phyloP scores from a whole-genome alignment of 495 filamentous ascomycete species.

The Aspergillus indologenus region DNA sequence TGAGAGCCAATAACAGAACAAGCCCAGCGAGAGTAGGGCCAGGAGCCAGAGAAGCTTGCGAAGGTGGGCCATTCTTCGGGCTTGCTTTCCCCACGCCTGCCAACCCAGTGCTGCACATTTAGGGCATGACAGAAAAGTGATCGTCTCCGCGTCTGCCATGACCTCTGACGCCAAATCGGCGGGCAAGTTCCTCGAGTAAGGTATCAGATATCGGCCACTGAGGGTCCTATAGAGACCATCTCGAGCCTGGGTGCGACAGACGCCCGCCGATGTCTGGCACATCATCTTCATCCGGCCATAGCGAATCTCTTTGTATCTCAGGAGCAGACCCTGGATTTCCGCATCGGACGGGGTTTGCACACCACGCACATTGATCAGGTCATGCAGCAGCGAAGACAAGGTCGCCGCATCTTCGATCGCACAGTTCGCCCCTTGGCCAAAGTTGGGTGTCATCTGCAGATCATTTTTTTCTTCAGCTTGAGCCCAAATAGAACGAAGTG shows the following conservation, averaged over 20 bases:
- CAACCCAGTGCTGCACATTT: constrained; percentile 8
- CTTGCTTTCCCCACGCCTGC: background rate
- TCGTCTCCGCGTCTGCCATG: constrained; percentile 10
- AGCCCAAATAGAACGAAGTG: background rate
- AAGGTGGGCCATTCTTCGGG: background rate
- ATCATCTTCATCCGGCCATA: constrained; percentile 11
- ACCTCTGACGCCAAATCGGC: constrained; percentile 19
- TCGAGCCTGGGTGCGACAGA: constrained; percentile 20
- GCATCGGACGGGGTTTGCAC: background rate
- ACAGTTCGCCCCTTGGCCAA: constrained; percentile 31
- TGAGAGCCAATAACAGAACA: background rate
- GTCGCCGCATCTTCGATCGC: constrained; percentile 28
- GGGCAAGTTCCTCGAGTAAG: constrained; percentile 15
- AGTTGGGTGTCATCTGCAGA: constrained; percentile 27
- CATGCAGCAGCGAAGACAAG: constrained; percentile 16
- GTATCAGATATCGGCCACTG: constrained; percentile 17
- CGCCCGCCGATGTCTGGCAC: constrained; percentile 12
- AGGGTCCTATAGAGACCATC: constrained; percentile 12
- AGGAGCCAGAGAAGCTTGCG: background rate
- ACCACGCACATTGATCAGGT: background rate
- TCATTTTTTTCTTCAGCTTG: background rate
- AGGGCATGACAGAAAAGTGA: constrained; percentile 10
- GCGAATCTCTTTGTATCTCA: constrained; percentile 6
- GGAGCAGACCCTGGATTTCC: constrained; percentile 6
- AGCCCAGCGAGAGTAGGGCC: background rate